Conservation (phyloP, 2,329 filamentous ascomycete species). For the Pyrenochaeta sp. region DNA sequence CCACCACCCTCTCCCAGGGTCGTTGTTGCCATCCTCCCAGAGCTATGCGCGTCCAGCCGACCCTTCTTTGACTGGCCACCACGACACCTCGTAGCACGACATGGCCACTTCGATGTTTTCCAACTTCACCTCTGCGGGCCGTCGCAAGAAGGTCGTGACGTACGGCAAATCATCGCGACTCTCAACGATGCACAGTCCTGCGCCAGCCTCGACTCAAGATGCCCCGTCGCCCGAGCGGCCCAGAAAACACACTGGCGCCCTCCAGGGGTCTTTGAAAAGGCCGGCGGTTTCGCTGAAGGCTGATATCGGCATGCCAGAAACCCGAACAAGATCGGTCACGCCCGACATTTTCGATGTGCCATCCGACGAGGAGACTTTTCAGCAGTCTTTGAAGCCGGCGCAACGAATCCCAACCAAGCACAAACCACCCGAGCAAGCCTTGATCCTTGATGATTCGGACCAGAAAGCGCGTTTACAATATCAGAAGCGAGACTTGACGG, state of each 20-base stretch:
- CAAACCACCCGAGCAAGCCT: constrained; percentile 12
- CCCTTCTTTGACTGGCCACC: constrained; percentile 7
- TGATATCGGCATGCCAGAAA: constrained; percentile 3
- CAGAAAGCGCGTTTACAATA: constrained; percentile 4
- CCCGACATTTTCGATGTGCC: constrained; percentile 54
- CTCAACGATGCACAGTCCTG: constrained; percentile 18
- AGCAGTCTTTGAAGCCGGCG: constrained; percentile 11
- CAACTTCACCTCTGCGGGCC: constrained; percentile 37
- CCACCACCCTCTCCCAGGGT: not conserved
- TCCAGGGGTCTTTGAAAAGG: constrained; percentile 14
- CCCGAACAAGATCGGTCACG: constrained; percentile 13
- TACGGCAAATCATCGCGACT: constrained; percentile 48
- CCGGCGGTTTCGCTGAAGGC: constrained; percentile 8
- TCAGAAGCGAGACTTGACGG: constrained; percentile 2
- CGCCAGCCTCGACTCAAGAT: constrained; percentile 26
- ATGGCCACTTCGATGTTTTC: constrained; percentile 39
- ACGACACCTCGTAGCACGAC: constrained; percentile 15
- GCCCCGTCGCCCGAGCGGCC: constrained; percentile 44
- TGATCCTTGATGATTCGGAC: constrained; percentile 15
- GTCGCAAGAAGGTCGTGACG: constrained; percentile 48
- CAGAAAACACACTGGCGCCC: constrained; percentile 26
- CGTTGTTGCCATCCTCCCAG: not conserved
- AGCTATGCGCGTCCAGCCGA: constrained; percentile 32
- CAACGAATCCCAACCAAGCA: constrained; percentile 24
- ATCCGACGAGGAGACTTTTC: constrained; percentile 40